Conservation (phyloP, 352 stramenopile genomes). For the Pythium chondricola region DNA sequence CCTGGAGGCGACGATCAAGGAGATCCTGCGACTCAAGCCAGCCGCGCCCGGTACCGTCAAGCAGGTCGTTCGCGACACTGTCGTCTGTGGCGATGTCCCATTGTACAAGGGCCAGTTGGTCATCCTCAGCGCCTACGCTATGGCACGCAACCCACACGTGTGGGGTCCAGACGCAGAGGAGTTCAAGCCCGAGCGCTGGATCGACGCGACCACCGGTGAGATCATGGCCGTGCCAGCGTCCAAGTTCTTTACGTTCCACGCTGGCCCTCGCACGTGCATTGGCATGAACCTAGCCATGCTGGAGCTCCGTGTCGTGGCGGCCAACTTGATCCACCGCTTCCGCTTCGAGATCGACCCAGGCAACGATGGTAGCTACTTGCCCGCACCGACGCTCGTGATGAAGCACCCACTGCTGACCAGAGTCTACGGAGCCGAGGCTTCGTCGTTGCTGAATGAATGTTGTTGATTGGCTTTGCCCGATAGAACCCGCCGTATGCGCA, state of each 20-base stretch:
- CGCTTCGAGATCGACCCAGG: constrained; percentile 6
- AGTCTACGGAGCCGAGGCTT: background rate
- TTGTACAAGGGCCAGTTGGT: constrained; percentile 20
- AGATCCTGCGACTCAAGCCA: constrained; percentile 12
- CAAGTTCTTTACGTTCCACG: constrained; percentile 37
- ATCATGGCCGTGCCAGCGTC: constrained; percentile 6
- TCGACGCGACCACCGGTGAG: constrained; percentile 15
- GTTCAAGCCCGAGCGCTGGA: constrained; percentile 55
- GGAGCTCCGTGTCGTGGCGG: constrained; percentile 18
- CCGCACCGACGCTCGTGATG: constrained; percentile 3
- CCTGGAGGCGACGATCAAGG: constrained; percentile 16
- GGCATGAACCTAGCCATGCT: constrained; percentile 42
- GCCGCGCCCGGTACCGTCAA: constrained; percentile 39
- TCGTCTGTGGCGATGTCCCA: constrained; percentile 25
- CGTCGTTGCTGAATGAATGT: too few relatives aligned
- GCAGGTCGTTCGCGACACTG: constrained; percentile 46
- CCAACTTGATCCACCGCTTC: constrained; percentile 11
- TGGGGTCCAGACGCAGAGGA: constrained; percentile 50
- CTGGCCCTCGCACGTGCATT: constrained; percentile 34
- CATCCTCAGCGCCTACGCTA: constrained; percentile 25
- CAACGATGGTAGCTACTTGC: constrained; percentile 12
- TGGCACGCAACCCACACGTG: constrained; percentile 22
- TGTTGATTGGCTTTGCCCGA: too few relatives aligned
- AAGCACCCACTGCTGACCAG: constrained; percentile 10
- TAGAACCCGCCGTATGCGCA: too few relatives aligned